A percentile compares a stretch with the other conserved stretches of the same genome.
phyloP scores from a whole-genome alignment of 768 basidiomycete species.

The Pulveroboletus sp. region DNA sequence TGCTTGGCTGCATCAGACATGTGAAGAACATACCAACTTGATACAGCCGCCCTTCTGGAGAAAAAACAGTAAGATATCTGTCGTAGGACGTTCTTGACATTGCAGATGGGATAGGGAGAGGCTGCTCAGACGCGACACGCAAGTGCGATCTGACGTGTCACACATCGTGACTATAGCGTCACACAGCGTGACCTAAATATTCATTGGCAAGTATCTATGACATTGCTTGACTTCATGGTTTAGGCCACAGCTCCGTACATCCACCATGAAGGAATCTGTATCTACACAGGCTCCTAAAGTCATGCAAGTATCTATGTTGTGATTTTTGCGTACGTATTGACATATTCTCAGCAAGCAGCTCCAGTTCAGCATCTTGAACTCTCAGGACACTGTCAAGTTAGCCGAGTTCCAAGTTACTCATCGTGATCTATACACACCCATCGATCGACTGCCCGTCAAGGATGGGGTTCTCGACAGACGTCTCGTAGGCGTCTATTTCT shows the following conservation, averaged over 20 bases:
- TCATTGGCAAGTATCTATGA: too few relatives aligned
- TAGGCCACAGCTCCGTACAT: not conserved
- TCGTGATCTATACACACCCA: constrained; percentile 83
- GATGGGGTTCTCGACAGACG: constrained; percentile 92
- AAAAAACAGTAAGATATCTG: constrained; percentile 95
- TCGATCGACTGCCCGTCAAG: constrained; percentile 79
- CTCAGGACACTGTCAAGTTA: constrained; percentile 92
- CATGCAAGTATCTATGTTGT: constrained; percentile 47
- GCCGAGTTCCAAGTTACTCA: constrained; percentile 96
- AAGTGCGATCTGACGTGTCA: constrained; percentile 40
- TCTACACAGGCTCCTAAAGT: constrained; percentile 78
- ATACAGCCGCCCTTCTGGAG: constrained; percentile 93
- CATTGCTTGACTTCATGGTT: not conserved
- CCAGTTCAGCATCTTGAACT: constrained; percentile 90
- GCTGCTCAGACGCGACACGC: constrained; percentile 53
- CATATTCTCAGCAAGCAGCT: constrained; percentile 71
- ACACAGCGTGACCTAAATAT: constrained; percentile 8
- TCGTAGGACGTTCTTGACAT: constrained; percentile 97
- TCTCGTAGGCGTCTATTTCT: constrained; percentile 50
- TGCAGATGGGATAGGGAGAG: constrained; percentile 37
- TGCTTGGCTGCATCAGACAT: not conserved
- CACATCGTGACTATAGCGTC: constrained; percentile 16
- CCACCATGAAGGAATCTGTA: constrained; percentile 70
- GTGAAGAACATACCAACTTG: constrained; percentile 79
- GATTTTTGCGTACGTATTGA: constrained; percentile 1